Percentiles rank a stretch among this genome's conserved stretches.
These are phyloP conservation scores for Fusarium nisikadoi DNA, from an alignment of 2,329 filamentous ascomycete genomes.

Conservation along the genomic window DNA sequence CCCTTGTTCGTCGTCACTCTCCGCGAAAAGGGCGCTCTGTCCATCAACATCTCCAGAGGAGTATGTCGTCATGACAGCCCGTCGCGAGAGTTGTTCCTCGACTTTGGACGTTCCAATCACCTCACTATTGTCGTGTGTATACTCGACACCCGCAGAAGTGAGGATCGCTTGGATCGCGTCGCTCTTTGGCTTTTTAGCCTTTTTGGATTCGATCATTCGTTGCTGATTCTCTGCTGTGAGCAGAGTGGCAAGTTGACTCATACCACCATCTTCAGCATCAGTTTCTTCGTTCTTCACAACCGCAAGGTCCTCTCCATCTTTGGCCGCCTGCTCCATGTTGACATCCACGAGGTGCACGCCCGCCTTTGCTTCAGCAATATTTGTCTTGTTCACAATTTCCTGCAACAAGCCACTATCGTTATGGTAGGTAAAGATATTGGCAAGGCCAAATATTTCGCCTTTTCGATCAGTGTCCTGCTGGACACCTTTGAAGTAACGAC, in stretches of 20 bases:
- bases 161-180: constrained; percentile 92
- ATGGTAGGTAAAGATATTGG: constrained; percentile 87
- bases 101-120: constrained; percentile 92
- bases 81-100: constrained; percentile 84
- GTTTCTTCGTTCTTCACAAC: constrained; percentile 59
- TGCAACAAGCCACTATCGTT: constrained; percentile 82
- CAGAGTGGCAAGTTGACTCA: constrained; percentile 74
- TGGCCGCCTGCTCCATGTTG: constrained; percentile 71
- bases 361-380: constrained; percentile 90
- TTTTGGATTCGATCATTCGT: constrained; percentile 48
- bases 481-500: constrained; percentile 94
- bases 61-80: constrained; percentile 72
- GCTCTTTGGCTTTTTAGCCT: constrained; percentile 58
- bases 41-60: constrained; percentile 57
- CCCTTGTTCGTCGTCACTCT: constrained; percentile 54
- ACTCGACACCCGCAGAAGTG: constrained; percentile 86
- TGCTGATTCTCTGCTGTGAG: constrained; percentile 61
- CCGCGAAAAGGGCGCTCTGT: constrained; percentile 67
- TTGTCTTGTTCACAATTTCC: constrained; percentile 99
- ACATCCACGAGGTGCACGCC: constrained; percentile 84
- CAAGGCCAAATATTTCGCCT: constrained; percentile 92
- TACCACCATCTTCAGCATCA: constrained; percentile 71
- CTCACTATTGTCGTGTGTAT: constrained; percentile 96
- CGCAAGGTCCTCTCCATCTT: constrained; percentile 60
- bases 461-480: constrained; percentile 85